Evolutionary conservation across 2,329 filamentous ascomycete species (phyloP).

Genomic region (Cryphonectria nitschkei): DNA sequence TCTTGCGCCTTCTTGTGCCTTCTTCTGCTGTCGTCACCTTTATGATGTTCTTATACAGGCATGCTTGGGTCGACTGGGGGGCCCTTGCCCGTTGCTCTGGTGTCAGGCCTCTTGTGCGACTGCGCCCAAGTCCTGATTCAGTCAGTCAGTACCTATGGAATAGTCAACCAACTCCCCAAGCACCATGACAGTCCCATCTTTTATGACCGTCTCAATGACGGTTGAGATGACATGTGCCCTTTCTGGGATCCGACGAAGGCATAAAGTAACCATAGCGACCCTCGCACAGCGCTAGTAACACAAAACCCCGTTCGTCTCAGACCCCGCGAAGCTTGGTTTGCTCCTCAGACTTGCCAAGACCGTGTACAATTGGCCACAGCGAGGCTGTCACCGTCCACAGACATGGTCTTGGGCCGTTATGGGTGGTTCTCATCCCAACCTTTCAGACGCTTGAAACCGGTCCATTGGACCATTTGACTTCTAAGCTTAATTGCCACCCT

Average conservation of each 20-base stretch:
- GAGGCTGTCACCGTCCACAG: background rate
- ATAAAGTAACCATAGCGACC: constrained; percentile 16
- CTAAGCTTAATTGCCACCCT: constrained; percentile 17
- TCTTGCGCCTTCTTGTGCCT: no score
- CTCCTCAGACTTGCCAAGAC: constrained; percentile 46
- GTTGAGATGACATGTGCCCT: constrained; percentile 21
- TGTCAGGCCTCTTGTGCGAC: no score
- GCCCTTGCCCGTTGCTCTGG: no score
- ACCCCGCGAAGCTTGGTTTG: constrained; percentile 41
- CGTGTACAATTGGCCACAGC: constrained; percentile 14
- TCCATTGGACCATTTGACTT: constrained; percentile 13
- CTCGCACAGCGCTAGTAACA: constrained; percentile 23
- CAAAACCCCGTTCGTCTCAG: constrained; percentile 32
- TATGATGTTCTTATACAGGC: no score
- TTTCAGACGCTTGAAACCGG: constrained; percentile 18
- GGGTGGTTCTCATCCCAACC: constrained; percentile 19
- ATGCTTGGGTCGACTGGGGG: no score
- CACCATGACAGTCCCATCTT: background rate
- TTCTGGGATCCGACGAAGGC: constrained; percentile 15
- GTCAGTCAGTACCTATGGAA: background rate
- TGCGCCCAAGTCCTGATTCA: no score
- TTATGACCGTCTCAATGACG: constrained; percentile 18
- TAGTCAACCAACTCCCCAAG: background rate
- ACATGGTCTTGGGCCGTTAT: background rate
- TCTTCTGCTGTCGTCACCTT: no score